Conservation (phyloP, 2,329 filamentous ascomycete genomes). For the Thermoascus crustaceus region DNA sequence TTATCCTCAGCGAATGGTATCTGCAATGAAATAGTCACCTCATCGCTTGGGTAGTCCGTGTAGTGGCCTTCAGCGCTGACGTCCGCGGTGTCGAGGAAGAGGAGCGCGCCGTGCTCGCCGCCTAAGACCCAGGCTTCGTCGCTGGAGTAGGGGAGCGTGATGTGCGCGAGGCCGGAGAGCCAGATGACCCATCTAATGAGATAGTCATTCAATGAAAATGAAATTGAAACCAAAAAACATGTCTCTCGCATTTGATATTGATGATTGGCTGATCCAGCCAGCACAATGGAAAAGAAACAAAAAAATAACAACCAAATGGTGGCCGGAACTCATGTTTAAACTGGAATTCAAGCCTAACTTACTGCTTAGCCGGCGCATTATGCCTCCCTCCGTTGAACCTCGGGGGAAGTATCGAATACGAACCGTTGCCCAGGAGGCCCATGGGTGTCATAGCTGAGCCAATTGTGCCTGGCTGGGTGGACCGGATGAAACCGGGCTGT, state of each 20-base stretch:
- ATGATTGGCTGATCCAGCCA: too few relatives aligned
- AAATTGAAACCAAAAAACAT: slow-evolving; percentile 1
- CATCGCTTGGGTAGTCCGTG: slow-evolving; percentile 33
- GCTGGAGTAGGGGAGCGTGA: slow-evolving; percentile 34
- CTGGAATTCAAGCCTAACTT: too few relatives aligned
- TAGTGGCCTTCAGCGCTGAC: slow-evolving; percentile 35
- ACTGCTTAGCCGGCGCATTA: slow-evolving; percentile 38
- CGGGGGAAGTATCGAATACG: slow-evolving; percentile 31
- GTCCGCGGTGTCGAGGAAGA: slow-evolving; percentile 37
- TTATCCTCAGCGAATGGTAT: slow-evolving; percentile 29
- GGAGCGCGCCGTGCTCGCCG: slow-evolving; percentile 35
- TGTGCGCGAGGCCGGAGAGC: slow-evolving; percentile 33
- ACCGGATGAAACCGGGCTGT: slow-evolving; percentile 25
- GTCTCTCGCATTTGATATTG: slow-evolving; percentile 2
- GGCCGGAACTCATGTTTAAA: too few relatives aligned
- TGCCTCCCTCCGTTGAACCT: slow-evolving; percentile 35
- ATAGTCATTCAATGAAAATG: too few relatives aligned
- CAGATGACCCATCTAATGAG: slow-evolving; percentile 28
- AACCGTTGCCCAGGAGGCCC: slow-evolving; percentile 24
- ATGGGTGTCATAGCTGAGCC: slow-evolving; percentile 25
- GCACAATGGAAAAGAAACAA: too few relatives aligned
- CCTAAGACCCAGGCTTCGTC: slow-evolving; percentile 32
- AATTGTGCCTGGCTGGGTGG: slow-evolving; percentile 23
- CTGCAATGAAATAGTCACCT: slow-evolving; percentile 29
- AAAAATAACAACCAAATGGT: too few relatives aligned